Conservation (phyloP, 2,329 filamentous ascomycete species). For the Corinectria fuckeliana region DNA sequence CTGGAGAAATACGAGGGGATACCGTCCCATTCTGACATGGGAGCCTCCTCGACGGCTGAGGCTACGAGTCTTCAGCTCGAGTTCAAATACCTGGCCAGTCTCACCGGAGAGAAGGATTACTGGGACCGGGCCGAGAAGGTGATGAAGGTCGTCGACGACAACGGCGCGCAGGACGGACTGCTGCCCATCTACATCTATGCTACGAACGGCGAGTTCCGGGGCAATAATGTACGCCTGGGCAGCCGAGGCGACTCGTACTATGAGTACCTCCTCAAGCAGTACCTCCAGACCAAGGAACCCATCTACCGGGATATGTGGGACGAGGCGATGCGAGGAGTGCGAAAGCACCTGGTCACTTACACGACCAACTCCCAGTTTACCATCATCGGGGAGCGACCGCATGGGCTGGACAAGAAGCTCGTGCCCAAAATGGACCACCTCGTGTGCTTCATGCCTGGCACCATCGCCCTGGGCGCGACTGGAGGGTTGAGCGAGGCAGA, state of each 20-base stretch:
- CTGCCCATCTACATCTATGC: conserved; percentile 92
- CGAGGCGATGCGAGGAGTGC: conserved; percentile 81
- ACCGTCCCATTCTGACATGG: conserved; percentile 81
- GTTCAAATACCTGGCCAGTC: conserved; percentile 94
- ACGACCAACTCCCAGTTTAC: conserved; percentile 81
- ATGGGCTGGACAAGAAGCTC: conserved; percentile 69
- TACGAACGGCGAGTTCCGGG: conserved; percentile 77
- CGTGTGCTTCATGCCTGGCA: conserved; percentile 96
- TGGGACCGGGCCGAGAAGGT: conserved; percentile 93
- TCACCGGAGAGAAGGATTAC: conserved; percentile 90
- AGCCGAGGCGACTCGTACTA: conserved; percentile 98
- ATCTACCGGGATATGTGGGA: conserved; percentile 95
- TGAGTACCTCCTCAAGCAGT: conserved; percentile 98
- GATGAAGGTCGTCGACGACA: conserved; percentile 88
- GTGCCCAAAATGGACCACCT: conserved; percentile 97
- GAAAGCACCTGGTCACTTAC: conserved; percentile 92
- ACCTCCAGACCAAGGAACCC: conserved; percentile 89
- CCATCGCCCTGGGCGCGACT: conserved; percentile 88
- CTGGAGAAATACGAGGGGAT: conserved; percentile 78
- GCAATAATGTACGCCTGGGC: conserved; percentile 86
- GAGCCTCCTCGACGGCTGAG: conserved; percentile 93
- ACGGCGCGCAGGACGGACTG: conserved; percentile 79
- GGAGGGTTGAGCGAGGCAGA: conserved; percentile 77
- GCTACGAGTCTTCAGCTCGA: conserved; percentile 92
- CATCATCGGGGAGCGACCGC: conserved; percentile 85